Percentiles rank a stretch among this genome's conserved stretches.
phyloP scores from a whole-genome alignment of 768 basidiomycete species.

The Boletus rufocinnamomeus region DNA sequence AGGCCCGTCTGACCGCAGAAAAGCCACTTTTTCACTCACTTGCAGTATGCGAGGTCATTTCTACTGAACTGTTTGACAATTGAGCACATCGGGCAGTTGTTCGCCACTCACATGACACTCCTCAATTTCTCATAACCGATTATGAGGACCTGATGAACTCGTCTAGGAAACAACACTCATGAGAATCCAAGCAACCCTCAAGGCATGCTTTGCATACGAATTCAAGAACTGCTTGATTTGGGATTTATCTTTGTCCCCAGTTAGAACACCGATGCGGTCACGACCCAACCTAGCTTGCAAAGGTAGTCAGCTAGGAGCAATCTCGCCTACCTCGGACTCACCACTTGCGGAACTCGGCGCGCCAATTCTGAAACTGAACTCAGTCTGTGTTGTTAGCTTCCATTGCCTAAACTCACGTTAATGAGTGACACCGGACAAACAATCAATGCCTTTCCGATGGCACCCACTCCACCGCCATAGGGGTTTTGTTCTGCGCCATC shows the following conservation, averaged over 20 bases:
- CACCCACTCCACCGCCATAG: conserved; percentile 55
- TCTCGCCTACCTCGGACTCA: conserved; percentile 38
- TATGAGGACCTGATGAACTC: conserved; percentile 81
- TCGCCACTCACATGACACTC: conserved; percentile 67
- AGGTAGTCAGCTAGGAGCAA: not conserved
- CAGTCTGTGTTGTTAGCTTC: not conserved
- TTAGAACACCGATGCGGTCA: conserved; percentile 57
- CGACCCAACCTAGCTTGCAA: conserved; percentile 48
- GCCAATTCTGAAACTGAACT: conserved; percentile 74
- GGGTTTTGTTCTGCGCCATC: conserved; percentile 73
- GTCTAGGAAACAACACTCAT: conserved; percentile 41
- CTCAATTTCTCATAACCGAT: conserved; percentile 94
- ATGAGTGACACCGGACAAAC: conserved; percentile 93
- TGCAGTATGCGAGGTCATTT: conserved; percentile 60
- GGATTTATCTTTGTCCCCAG: conserved; percentile 58
- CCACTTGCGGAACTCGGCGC: conserved; percentile 95
- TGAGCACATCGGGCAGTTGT: not conserved
- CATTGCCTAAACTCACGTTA: conserved; percentile 51
- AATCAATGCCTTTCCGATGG: conserved; percentile 81
- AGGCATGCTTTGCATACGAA: conserved; percentile 47
- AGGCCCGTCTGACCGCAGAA: not conserved
- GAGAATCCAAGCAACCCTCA: not conserved
- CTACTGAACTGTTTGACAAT: conserved; percentile 34
- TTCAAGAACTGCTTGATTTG: conserved; percentile 72
- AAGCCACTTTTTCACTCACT: conserved; percentile 42